Evolutionary conservation across 108 stramenopile genomes (phyloP).

Genomic region (Fragilariopsis cylindrus): DNA sequence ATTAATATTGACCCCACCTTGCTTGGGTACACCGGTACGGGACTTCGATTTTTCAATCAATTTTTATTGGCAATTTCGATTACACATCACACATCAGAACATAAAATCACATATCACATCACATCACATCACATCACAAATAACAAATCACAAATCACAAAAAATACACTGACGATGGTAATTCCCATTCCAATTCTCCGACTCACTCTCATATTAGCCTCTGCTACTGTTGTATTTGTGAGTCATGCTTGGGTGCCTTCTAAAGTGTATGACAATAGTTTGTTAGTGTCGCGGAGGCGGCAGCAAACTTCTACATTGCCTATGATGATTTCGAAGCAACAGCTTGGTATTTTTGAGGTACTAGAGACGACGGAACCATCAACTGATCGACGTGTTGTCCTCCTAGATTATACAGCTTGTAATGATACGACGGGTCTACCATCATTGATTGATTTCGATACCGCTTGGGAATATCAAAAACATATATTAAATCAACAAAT

Average conservation of each 20-base stretch:
- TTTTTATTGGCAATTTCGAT: too few species aligned
- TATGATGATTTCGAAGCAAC: slow-evolving; percentile 36
- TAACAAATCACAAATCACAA: background rate
- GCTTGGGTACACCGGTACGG: too few species aligned
- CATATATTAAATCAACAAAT: slow-evolving; percentile 47
- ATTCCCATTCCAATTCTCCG: background rate
- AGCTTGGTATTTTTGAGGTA: slow-evolving; percentile 57
- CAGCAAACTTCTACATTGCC: background rate
- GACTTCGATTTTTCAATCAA: too few species aligned
- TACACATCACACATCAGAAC: too few species aligned
- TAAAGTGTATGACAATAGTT: background rate
- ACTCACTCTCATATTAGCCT: background rate
- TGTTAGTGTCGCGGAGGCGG: background rate
- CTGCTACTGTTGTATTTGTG: background rate
- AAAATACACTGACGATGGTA: background rate
- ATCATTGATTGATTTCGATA: slow-evolving; percentile 38
- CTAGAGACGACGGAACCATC: slow-evolving; percentile 4
- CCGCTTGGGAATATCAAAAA: slow-evolving; percentile 65
- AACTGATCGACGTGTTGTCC: slow-evolving; percentile 48
- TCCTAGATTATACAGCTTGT: slow-evolving; percentile 46
- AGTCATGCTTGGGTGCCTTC: background rate
- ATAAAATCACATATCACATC: too few species aligned
- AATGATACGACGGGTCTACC: background rate
- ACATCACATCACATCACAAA: too few species aligned
- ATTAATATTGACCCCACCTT: too few species aligned